These are phyloP conservation scores for Sequoia sempervirens DNA, from an alignment of 75 land plant genomes.

Conservation along the genomic window DNA sequence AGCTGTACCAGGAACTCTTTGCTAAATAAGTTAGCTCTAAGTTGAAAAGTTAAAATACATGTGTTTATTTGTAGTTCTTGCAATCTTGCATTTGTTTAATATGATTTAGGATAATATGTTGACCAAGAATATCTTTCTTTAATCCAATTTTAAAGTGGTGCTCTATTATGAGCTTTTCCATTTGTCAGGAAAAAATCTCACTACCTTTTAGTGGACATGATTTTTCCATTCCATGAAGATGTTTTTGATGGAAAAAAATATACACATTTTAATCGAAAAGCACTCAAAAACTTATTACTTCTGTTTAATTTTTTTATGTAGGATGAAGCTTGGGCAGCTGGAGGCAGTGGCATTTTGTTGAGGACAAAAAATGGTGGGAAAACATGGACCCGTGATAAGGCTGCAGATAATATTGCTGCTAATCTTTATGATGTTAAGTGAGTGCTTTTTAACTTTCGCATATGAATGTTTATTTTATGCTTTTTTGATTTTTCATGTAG, in stretches of 20 bases:
- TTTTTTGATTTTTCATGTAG: background rate
- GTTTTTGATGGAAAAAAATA: background rate
- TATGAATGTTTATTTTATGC: background rate
- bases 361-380: slow-evolving; percentile 89
- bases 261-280: too few relatives aligned
- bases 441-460: slow-evolving; percentile 17
- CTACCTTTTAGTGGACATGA: background rate
- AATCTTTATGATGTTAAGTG: slow-evolving; percentile 97
- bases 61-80: background rate
- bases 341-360: slow-evolving; percentile 90
- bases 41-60: background rate
- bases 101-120: background rate
- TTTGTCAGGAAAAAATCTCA: background rate
- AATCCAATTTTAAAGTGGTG: background rate
- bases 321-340: slow-evolving; percentile 99
- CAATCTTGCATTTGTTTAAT: background rate
- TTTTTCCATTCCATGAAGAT: background rate
- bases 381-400: slow-evolving; percentile 91
- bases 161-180: background rate
- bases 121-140: background rate
- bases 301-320: slow-evolving; percentile 10
- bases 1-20: background rate
- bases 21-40: background rate
- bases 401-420: slow-evolving; percentile 95
- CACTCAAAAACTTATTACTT: too few relatives aligned